A percentile compares a stretch with the other conserved stretches of the same genome.
phyloP scores from a whole-genome alignment of 1,284 basidiomycete genomes.

The Thelephora terrestris region DNA sequence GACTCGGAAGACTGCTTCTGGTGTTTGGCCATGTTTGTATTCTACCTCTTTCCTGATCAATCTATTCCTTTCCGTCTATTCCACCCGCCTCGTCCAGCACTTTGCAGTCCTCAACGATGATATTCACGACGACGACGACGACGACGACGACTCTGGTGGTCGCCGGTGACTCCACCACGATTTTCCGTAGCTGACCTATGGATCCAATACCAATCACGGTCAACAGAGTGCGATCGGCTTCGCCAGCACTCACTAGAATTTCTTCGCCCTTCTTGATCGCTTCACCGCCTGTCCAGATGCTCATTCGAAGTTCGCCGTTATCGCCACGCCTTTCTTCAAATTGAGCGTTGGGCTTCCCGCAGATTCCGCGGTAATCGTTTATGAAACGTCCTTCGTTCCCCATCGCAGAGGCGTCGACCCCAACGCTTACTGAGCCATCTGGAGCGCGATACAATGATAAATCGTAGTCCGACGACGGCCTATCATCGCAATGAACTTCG shows the following conservation, averaged over 20 bases:
- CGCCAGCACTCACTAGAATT: constrained; percentile 45
- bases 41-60: too few relatives aligned
- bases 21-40: too few relatives aligned
- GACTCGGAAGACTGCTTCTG: too few relatives aligned
- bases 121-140: too few relatives aligned
- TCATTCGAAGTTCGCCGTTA: constrained; percentile 66
- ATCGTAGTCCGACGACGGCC: constrained; percentile 75
- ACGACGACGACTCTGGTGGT: background rate
- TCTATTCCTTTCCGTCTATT: too few relatives aligned
- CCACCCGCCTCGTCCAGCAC: too few relatives aligned
- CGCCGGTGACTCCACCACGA: constrained; percentile 67
- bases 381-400: constrained; percentile 86
- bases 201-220: too few relatives aligned
- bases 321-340: constrained; percentile 53
- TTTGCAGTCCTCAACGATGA: too few relatives aligned
- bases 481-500: constrained; percentile 70
- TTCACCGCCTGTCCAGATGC: constrained; percentile 54
- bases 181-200: constrained; percentile 58
- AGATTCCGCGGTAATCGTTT: constrained; percentile 79
- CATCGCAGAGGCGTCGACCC: constrained; percentile 61
- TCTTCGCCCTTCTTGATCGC: constrained; percentile 76
- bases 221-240: constrained; percentile 23
- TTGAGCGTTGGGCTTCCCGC: constrained; percentile 57
- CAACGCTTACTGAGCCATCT: constrained; percentile 41
- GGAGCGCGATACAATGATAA: constrained; percentile 58